A percentile compares a stretch with the other conserved stretches of the same genome.
phyloP scores from a whole-genome alignment of 2,329 filamentous ascomycete species.

The Fusarium armeniacum region DNA sequence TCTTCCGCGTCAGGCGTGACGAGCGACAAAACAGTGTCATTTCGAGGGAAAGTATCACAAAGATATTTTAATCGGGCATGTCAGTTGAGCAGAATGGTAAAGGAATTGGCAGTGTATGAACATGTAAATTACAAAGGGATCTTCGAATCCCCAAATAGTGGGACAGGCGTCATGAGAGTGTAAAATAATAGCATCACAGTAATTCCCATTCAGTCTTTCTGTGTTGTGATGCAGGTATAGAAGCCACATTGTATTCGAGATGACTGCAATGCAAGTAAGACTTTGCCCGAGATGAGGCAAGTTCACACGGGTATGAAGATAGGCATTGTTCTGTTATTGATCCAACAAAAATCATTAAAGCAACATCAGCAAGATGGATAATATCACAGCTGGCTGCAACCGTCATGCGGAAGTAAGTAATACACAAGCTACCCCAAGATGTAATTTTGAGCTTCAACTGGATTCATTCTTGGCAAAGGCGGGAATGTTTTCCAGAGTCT shows the following conservation, averaged over 20 bases:
- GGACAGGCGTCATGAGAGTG: slow-evolving; percentile 18
- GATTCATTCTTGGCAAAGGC: too few relatives aligned
- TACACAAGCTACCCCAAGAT: too few relatives aligned
- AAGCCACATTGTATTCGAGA: neutral
- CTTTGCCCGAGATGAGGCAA: too few relatives aligned
- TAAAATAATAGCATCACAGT: slow-evolving; percentile 12
- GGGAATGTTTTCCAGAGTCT: too few relatives aligned
- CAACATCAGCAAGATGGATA: too few relatives aligned
- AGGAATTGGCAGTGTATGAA: neutral
- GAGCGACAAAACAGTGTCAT: slow-evolving; percentile 90
- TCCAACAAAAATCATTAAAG: too few relatives aligned
- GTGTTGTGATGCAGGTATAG: neutral
- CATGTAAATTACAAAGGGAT: slow-evolving; percentile 19
- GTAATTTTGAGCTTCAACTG: too few relatives aligned
- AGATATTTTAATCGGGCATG: slow-evolving; percentile 55
- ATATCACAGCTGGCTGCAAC: too few relatives aligned
- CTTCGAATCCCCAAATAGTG: neutral
- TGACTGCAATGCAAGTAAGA: too few relatives aligned
- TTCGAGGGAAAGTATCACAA: slow-evolving; percentile 73
- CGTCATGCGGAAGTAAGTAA: too few relatives aligned
- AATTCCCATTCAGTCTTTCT: neutral
- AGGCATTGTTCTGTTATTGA: too few relatives aligned
- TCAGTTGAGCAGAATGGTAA: neutral
- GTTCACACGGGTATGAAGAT: too few relatives aligned
- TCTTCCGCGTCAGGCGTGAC: slow-evolving; percentile 88